Evolutionary conservation across 176 grass and related monocot species (phyloP), one percentile per base, ranked within the genome.

Genomic region (Aegilops umbellulata): DNA sequence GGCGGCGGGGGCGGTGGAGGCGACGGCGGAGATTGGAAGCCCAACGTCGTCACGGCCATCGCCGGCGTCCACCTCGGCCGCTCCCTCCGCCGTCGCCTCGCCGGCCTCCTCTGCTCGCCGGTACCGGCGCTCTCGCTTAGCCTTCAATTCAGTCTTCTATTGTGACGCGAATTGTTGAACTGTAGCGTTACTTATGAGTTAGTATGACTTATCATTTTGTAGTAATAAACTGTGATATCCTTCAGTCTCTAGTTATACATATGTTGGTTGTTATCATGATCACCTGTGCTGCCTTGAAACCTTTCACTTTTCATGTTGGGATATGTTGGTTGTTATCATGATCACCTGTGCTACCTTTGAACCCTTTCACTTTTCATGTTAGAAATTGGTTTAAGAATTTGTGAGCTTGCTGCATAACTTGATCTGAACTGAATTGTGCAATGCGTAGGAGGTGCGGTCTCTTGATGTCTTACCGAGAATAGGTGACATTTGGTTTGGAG

Each of bases 11-110:
- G 86, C 24, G 82, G 66, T 3, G 82, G 42, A 3, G 90, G 86
- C 46, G 90, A 85, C 25, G 64, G 82, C 31, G 77, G 90, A 27
- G 80, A 87, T 34, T 91, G 89, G 89, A 84, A 46, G 85, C 81
- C 76, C 6, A 84, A 79, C 78, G 64, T 90, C 22, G 25, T 90
- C 65, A 82, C 65, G 10, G 91, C 82, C 29, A 68, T 89, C 88
- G 84, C 88, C 29, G 91, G 85, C 65, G 70, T 39, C 13, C 85
- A 90, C 13, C 77, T 93, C 77, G 91, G 85, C 70, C 85, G 88
- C n/a, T n/a, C 88, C 58, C 77, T 93, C 65, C 91, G 91, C 57
- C 78, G 88, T 39, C 85, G 85, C 74, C 71, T 87, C 60, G 71
- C 78, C 19, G 66, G 72, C 20, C 85, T 90, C 73, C 85, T 93